These are phyloP conservation scores for Schizosaccharomyces osmophilus DNA, from an alignment of 805 yeast genomes.

Conservation along the genomic window DNA sequence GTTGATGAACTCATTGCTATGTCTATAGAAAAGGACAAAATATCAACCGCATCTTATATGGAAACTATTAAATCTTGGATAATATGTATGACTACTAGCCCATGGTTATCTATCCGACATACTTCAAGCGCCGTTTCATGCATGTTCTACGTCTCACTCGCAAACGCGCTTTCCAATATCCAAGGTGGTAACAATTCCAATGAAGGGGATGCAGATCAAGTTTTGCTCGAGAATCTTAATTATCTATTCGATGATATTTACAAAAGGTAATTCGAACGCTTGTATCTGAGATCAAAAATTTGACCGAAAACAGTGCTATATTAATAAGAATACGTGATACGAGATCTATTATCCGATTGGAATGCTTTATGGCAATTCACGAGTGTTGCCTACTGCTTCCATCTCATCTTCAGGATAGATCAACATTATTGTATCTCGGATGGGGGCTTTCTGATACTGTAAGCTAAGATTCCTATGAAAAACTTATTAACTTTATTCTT, in stretches of 20 bases:
- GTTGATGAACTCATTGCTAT: not conserved
- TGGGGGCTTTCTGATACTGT: not conserved
- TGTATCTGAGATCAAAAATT: too few species aligned
- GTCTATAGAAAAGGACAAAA: not conserved
- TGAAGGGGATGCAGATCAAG: too few species aligned
- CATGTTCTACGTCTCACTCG: not conserved
- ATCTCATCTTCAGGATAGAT: not conserved
- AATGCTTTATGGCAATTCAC: not conserved
- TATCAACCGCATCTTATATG: not conserved
- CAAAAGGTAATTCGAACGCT: too few species aligned
- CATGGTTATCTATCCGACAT: not conserved
- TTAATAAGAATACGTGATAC: not conserved
- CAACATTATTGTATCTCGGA: not conserved
- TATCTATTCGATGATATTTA: too few species aligned
- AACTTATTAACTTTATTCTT: not conserved
- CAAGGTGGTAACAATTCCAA: too few species aligned
- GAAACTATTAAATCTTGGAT: not conserved
- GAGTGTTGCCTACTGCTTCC: not conserved
- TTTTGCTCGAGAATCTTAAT: too few species aligned
- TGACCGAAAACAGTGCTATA: not conserved
- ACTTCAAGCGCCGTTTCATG: not conserved
- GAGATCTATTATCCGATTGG: not conserved
- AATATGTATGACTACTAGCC: not conserved
- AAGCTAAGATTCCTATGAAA: not conserved
- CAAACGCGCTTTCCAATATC: not conserved